Base-by-base conservation (phyloP, 257 asterid species). In the Cinchona pubescens region DNA sequence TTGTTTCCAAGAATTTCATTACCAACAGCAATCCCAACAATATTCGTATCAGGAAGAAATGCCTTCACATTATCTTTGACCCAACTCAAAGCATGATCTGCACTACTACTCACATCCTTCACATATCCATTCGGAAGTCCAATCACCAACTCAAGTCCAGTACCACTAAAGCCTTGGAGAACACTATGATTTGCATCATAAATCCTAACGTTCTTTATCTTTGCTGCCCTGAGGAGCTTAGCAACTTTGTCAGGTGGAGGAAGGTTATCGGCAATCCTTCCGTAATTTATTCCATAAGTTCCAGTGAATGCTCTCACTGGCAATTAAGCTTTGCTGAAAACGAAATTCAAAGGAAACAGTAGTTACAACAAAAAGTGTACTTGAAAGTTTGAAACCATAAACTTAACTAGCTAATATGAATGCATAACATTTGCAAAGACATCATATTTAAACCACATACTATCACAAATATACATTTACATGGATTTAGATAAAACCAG, bases 171-270 rank as follows among this genome's bases (percentile, higher is more conserved):
- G 49, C 96, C 99, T 37, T 87, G 84, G 63, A 95, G 90, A 76
- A 92, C 98, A 83, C 84, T 81, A 63, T 86, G 99, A 62, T 95
- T 91, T 0, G 91, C 87, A 76, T 95, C 98, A 46, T 77, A 92
- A 62, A 95, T 95, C 74, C 99, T 85, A 21, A 92, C 98, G 61
- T 95, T 92, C 88, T 92, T 92, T 74, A 95, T 92, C 70, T 91
- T 95, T 75, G 97, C 92, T 11, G 94, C 90, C 75, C 87, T 85
- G 18, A 92, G 98, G 32, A 95, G 88, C 16, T 46, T 79, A 64
- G 88, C 99, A 27, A 95, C 99, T 80, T 88, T 79, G 32, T 91
- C 96, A 0, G 99, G 99, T 0, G 98, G 80, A 58, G 98, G 99
- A 83, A 95, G 90, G 67, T 95, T 92, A 81, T 95, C 93, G 4